Base-by-base conservation (phyloP, 2,329 filamentous ascomycete species). In the Xylaria sp. region DNA sequence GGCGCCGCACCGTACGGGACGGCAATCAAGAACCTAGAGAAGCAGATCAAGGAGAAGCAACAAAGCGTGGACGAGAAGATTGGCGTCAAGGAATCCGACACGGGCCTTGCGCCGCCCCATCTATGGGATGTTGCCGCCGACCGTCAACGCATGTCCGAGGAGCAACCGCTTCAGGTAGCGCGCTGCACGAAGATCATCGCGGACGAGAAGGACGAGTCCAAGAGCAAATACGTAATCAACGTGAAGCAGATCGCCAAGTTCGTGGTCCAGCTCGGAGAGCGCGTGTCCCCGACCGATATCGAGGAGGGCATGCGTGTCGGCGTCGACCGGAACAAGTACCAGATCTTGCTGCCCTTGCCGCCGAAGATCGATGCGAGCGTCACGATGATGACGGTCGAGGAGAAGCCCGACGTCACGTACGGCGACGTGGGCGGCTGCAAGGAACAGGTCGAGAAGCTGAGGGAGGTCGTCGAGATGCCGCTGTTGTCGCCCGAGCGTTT, bases 151-250 rank as follows among this genome's bases (percentile, higher is more conserved):
- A 99, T 99, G 94, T 87, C 88, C 61, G 94, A 99, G 77, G 94
- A 99, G 77, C 94, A 99, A 70, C 94, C 94, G 40, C 84, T 97
- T 66, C 94, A 99, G 77, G 94, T 99, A 61, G 94, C 94, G 62
- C 85, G 94, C 70, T 99, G 94, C 82, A 99, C 94, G 56, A 99
- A 99, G 83, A 99, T 99, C 74, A 99, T 99, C 66, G 87, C 92
- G 57, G 93, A 97, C 71, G 92, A 96, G 72, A 93, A 94, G 76
- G 92, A 97, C 72, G 82, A 91, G 57, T 90, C 96, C 60, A 99
- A 99, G 85, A 96, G 90, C 85, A 99, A 97, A 86, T 99, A 99
- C 79, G 92, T 99, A 69, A 99, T 99, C 83, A 99, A 99, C 76
- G 93, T 99, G 66, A 99, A 99, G 82, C 94, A 99, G 76, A 99